Percentiles rank a stretch among this genome's conserved stretches.
phyloP scores from a whole-genome alignment of 2,329 filamentous ascomycete genomes.

The Apiospora hydei region DNA sequence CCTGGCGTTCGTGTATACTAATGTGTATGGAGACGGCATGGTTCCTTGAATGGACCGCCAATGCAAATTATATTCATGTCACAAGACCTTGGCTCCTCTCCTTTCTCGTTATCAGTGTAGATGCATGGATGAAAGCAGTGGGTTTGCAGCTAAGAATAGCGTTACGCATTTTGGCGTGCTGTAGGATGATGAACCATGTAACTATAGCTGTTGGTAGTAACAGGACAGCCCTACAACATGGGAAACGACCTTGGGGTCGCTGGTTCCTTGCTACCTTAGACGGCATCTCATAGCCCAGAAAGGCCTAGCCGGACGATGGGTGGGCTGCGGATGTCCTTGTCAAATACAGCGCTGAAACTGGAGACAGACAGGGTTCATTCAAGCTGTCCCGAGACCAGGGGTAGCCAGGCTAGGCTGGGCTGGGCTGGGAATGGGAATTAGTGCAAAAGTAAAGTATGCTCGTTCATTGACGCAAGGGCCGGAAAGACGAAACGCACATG shows the following conservation, averaged over 20 bases:
- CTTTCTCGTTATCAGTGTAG: too few species aligned
- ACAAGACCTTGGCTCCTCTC: not conserved
- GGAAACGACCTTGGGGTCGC: not conserved
- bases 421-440: too few species aligned
- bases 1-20: conserved; percentile 19
- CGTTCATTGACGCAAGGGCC: too few species aligned
- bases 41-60: conserved; percentile 11
- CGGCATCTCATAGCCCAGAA: too few species aligned
- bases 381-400: too few species aligned
- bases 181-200: not conserved
- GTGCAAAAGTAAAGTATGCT: too few species aligned
- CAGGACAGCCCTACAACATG: not conserved
- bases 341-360: too few species aligned
- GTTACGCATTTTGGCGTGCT: not conserved
- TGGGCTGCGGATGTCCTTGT: too few species aligned
- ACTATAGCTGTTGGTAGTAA: not conserved
- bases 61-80: conserved; percentile 19
- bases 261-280: not conserved
- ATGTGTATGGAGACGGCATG: conserved; percentile 21
- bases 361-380: too few species aligned
- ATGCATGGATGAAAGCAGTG: not conserved
- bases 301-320: too few species aligned
- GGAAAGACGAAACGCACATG: too few species aligned
- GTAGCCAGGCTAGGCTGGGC: too few species aligned
- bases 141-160: not conserved